Evolutionary conservation across 345 rosid species (phyloP).

Genomic region (Raphanus sativus): DNA sequence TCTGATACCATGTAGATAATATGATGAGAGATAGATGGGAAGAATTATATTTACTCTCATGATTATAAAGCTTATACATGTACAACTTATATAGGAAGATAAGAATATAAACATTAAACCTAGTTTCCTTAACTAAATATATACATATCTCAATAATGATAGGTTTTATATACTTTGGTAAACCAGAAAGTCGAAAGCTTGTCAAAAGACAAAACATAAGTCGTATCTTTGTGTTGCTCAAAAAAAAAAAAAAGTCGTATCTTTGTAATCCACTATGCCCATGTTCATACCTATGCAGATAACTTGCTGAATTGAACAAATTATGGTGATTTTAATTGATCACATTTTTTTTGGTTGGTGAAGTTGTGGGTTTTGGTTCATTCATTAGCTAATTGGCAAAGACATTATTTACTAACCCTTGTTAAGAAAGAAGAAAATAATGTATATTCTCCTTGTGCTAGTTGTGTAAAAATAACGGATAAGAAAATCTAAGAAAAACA

Average conservation of each 20-base stretch:
- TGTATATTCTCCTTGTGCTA: not conserved
- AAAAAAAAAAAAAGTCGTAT: too few species aligned
- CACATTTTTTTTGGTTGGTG: not conserved
- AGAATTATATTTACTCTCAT: too few species aligned
- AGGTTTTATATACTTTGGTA: constrained; percentile 30
- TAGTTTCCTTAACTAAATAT: too few species aligned
- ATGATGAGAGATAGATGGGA: too few species aligned
- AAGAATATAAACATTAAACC: too few species aligned
- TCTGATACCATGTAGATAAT: too few species aligned
- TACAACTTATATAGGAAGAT: too few species aligned
- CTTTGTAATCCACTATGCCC: not conserved
- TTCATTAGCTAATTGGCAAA: not conserved
- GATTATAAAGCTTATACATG: too few species aligned
- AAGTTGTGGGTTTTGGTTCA: not conserved
- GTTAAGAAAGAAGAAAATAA: not conserved
- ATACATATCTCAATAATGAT: too few species aligned
- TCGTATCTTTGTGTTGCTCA: not conserved
- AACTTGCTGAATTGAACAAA: not conserved
- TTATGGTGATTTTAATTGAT: not conserved
- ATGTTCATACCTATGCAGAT: constrained; percentile 8
- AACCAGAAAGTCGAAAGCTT: constrained; percentile 16
- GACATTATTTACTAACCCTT: not conserved
- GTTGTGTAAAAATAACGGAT: not conserved
- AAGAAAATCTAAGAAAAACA: not conserved
- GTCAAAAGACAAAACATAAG: not conserved